These are phyloP conservation scores for Bauhinia variegata DNA, from an alignment of 306 rosid genomes.

Conservation along the genomic window DNA sequence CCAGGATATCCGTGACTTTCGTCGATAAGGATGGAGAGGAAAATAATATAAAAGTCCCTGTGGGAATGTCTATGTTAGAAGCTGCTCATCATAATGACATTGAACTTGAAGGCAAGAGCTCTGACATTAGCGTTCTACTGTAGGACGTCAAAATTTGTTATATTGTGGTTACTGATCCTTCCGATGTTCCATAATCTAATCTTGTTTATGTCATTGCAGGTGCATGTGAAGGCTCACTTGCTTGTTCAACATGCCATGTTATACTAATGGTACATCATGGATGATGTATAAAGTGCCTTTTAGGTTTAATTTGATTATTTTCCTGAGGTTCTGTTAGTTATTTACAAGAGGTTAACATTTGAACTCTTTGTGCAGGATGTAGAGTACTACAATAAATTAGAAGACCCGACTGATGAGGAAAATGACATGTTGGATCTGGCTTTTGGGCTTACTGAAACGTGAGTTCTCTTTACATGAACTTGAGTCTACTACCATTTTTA, in stretches of 20 bases:
- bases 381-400: constrained; percentile 78
- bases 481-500: background rate
- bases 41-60: constrained; percentile 67
- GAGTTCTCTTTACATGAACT: constrained; percentile 37
- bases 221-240: constrained; percentile 90
- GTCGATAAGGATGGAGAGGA: constrained; percentile 90
- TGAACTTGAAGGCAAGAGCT: constrained; percentile 86
- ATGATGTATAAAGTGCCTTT: constrained; percentile 29
- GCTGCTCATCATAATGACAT: constrained; percentile 96
- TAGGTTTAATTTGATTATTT: constrained; percentile 27
- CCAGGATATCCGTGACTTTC: constrained; percentile 94
- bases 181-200: constrained; percentile 28
- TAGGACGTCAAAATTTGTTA: constrained; percentile 9
- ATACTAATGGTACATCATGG: constrained; percentile 67
- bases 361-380: constrained; percentile 57
- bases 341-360: constrained; percentile 15
- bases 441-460: constrained; percentile 88
- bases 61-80: constrained; percentile 94
- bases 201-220: constrained; percentile 58
- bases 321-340: constrained; percentile 20
- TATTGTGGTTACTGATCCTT: background rate
- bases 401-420: constrained; percentile 95
- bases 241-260: constrained; percentile 89
- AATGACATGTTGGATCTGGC: constrained; percentile 98
- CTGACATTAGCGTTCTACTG: constrained; percentile 21